Base-by-base conservation (phyloP, 176 grass and related monocot genomes). In the Coix lacrymajobi region DNA sequence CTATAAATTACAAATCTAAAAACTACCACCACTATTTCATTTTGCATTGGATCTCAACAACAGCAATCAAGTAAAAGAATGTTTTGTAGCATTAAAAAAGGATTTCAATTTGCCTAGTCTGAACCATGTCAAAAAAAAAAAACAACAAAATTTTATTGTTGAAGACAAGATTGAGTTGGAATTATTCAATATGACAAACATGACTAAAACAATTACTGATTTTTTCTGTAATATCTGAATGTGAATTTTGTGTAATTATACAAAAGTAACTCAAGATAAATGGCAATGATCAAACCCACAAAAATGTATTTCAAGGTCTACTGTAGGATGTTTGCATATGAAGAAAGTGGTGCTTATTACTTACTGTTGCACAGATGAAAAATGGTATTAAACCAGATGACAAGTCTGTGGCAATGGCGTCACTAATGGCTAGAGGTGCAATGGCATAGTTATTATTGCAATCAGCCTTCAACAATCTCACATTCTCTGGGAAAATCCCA, bases 351-450 rank as follows among this genome's bases (percentile, higher is more conserved):
- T 45, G 45, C 8, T 33, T 69, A 38, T 39, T 89, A 43, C 89
- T 94, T 89, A 94, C 92, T 75, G 92, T 91, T 73, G 79, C 92
- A 79, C 92, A 94, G 38, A 91, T 52, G 62, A 94, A 94, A 88
- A 91, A 89, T 70, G 92, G 92, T 76, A 94, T 84, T 73, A 94
- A 87, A 24, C 92, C 89, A 81, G 86, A 83, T 43, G 76, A 81
- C 8, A 94, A 60, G 71, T 94, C 92, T 14, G 68, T 11, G 11
- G 76, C 75, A 79, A 94, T 84, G 45, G 86, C 89, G 41, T 87
- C 67, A 11, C 34, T 71, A 58, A 91, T 41, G 79, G 66, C 84
- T 84, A 87, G 51, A 67, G 84, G 84, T 65, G 77, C 20, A 87
- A 94, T 66, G 30, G 84, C 86, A 71, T 85, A 94, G 30, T 87